Evolutionary conservation across 2,329 filamentous ascomycete genomes (phyloP), one percentile per base, ranked within the genome.

Genomic region (Trichoderma atroviride): DNA sequence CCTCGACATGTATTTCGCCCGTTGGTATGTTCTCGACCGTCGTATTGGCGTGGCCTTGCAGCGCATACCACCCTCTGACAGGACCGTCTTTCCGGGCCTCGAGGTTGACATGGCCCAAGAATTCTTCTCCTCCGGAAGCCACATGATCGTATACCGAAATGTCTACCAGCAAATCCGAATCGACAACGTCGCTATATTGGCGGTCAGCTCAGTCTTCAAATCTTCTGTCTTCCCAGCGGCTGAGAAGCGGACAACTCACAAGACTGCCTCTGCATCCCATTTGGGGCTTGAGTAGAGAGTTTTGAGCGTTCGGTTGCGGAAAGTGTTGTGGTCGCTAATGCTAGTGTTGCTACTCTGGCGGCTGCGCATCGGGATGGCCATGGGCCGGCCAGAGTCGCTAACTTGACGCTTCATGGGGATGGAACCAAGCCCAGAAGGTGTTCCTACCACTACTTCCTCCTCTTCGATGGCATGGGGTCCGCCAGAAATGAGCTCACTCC

Each of bases 351-450:
- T 98, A 82, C 95, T 98, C 79, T 98, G 96, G 68, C 96, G 90
- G 79, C 94, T 98, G 76, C 91, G 91, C 93, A 98, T 97, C 1
- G 96, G 96, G 73, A 99, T 98, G 37, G 94, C 93, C 90, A 97
- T 95, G 5, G 92, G 88, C 64, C 91, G 88, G 33, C 94, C 92
- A 35, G 91, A 91, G 74, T 97, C 93, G 77, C 92, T 96, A 69
- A 90, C 91, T 71, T 91, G 89, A 69, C 91, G 86, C 75, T 89
- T 87, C 70, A 91, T 89, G 0, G 88, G 83, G 69, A 89, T 84
- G 33, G 87, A 85, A 43, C 87, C 85, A 67, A 83, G 77, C 58
- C 75, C 83, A 74, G 82, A 85, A 73, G 85, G 87, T n/a, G 80
- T 77, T 43, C 79, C 75, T 50, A 75, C 76, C 29, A 82, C 72